phyloP scores from a whole-genome alignment of 805 yeast genomes.

The Sporopachydermia quercuum region DNA sequence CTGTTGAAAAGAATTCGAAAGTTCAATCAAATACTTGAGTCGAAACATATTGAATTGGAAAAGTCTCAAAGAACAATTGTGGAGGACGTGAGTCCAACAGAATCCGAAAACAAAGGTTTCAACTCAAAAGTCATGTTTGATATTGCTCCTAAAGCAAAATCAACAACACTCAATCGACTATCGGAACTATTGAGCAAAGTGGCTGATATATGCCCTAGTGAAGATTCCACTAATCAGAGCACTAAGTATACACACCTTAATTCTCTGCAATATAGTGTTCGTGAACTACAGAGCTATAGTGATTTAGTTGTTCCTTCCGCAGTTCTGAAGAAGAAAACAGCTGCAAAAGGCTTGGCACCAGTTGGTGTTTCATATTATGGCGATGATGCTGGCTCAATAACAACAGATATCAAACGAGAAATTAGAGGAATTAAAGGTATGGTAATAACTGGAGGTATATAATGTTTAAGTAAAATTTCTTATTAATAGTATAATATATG shows the following conservation, averaged over 20 bases:
- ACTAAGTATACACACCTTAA: background rate
- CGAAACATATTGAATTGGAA: background rate
- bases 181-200: background rate
- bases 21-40: background rate
- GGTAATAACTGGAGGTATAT: conserved; percentile 23
- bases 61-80: too few species aligned
- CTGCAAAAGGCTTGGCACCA: background rate
- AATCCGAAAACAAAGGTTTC: too few species aligned
- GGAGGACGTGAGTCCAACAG: background rate
- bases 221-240: background rate
- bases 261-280: background rate
- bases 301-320: background rate
- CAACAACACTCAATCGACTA: background rate
- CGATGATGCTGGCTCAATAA: conserved; percentile 1
- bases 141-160: background rate
- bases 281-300: background rate
- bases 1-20: background rate
- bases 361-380: background rate
- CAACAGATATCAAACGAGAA: conserved; percentile 14
- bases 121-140: background rate
- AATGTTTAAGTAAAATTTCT: conserved; percentile 2
- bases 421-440: conserved; percentile 27
- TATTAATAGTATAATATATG: conserved; percentile 2
- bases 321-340: background rate
- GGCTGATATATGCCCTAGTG: background rate